phyloP scores from a whole-genome alignment of 495 filamentous ascomycete genomes.

The Xylaria sp. region DNA sequence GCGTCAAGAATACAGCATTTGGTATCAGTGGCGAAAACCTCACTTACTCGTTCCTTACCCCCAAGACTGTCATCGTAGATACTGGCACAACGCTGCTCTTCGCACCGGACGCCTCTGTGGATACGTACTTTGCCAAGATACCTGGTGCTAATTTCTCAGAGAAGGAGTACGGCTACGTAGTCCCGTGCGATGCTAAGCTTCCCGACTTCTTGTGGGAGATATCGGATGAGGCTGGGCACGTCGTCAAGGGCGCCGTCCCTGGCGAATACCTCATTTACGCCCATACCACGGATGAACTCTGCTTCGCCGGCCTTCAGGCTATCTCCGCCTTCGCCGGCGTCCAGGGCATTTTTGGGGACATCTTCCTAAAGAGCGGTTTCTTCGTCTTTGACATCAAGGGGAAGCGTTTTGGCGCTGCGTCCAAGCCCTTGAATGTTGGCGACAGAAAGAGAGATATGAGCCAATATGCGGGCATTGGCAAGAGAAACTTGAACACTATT shows the following conservation, averaged over 20 bases:
- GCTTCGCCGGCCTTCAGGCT: conserved; percentile 77
- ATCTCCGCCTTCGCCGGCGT: conserved; percentile 45
- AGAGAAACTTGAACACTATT: neutral
- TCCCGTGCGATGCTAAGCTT: conserved; percentile 63
- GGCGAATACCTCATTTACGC: conserved; percentile 73
- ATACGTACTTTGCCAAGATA: conserved; percentile 70
- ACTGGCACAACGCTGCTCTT: conserved; percentile 77
- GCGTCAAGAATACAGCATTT: conserved; percentile 59
- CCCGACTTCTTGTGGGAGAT: conserved; percentile 62
- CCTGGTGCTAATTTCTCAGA: conserved; percentile 64
- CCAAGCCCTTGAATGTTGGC: conserved; percentile 49
- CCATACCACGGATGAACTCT: conserved; percentile 57
- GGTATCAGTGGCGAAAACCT: conserved; percentile 59
- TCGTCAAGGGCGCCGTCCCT: conserved; percentile 65
- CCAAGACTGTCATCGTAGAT: conserved; percentile 74
- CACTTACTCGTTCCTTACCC: conserved; percentile 50
- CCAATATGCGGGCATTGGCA: neutral
- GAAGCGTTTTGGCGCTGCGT: conserved; percentile 68
- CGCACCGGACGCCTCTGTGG: conserved; percentile 63
- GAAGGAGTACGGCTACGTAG: conserved; percentile 65
- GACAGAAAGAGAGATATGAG: conserved; percentile 28
- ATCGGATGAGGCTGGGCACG: conserved; percentile 64
- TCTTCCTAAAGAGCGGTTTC: conserved; percentile 77
- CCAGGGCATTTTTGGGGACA: conserved; percentile 72
- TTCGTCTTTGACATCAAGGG: conserved; percentile 76